Evolutionary conservation across 306 rosid species (phyloP).

Genomic region (Casuarina glauca): DNA sequence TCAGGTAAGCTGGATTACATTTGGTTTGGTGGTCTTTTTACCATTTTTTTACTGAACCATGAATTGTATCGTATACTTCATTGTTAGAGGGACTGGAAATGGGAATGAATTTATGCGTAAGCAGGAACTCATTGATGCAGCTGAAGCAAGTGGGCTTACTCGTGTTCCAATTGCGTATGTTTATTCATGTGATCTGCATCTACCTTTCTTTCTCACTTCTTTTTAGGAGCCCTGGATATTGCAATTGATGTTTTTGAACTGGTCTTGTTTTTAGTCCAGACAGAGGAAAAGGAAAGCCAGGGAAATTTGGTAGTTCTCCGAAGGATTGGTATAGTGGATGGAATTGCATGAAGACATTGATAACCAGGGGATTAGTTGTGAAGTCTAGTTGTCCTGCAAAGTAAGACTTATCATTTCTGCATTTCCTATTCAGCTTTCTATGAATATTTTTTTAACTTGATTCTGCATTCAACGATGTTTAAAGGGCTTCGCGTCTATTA

Average conservation of each 20-base stretch:
- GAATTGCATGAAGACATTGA: slow-evolving; percentile 82
- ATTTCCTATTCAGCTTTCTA: slow-evolving; percentile 6
- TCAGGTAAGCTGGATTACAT: slow-evolving; percentile 43
- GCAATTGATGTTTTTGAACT: slow-evolving; percentile 21
- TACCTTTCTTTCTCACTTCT: not conserved
- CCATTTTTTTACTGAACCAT: not conserved
- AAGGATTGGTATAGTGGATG: slow-evolving; percentile 95
- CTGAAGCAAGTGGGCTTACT: slow-evolving; percentile 94
- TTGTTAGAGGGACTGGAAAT: slow-evolving; percentile 64
- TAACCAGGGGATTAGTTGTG: slow-evolving; percentile 73
- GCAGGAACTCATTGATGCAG: slow-evolving; percentile 87
- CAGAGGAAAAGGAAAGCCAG: slow-evolving; percentile 78
- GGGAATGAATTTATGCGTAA: slow-evolving; percentile 87
- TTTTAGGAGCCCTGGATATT: slow-evolving; percentile 8
- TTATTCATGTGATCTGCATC: slow-evolving; percentile 13
- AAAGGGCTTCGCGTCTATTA: slow-evolving; percentile 1
- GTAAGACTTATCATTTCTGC: slow-evolving; percentile 44
- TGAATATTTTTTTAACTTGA: slow-evolving; percentile 2
- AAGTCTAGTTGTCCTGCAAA: slow-evolving; percentile 92
- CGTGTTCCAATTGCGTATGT: slow-evolving; percentile 77
- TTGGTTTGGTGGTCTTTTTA: not conserved
- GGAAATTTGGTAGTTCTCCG: slow-evolving; percentile 59
- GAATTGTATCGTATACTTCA: slow-evolving; percentile 19
- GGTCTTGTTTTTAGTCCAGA: slow-evolving; percentile 63
- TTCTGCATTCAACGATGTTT: slow-evolving; percentile 20